Evolutionary conservation across 768 basidiomycete genomes (phyloP), one percentile per base, ranked within the genome.

Genomic region (Russula virescens): DNA sequence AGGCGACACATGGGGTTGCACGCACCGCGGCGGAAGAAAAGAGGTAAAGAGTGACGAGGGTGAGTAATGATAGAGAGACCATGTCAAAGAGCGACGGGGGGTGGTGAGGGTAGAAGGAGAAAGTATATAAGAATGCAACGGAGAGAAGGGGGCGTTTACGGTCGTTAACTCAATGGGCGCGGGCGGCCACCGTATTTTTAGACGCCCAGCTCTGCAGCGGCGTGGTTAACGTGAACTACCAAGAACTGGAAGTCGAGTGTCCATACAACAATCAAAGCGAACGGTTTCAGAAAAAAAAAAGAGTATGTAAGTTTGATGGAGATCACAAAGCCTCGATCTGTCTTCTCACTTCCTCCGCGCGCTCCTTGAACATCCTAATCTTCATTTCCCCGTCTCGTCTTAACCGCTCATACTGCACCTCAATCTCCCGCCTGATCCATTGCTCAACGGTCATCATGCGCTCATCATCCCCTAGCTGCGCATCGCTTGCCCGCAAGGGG

Each of bases 381-480:
- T 78, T 75, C 64, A 73, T 73, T 67, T 79, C 79, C 4, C 81
- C 85, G 62, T 86, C 82, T 50, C 68, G 68, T 72, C 77, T 72
- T 69, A 87, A 78, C 61, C 79, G 82, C 66, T 86, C 83, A 66
- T 82, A 84, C 73, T 91, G 81, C 50, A 82, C 73, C 65, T 79
- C 79, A 71, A 91, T 88, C 74, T 93, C 90, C 66, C 83, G 81
- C 58, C 86, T 79, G 61, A 93, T 85, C 83, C 89, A 89, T 69
- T 94, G 83, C 69, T 94, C 91, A 52, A 94, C 80, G 0, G 90
- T 88, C 88, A 94, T 87, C 21, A 78, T 74, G 62, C 86, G 77
- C 71, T 94, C 88, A 21, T 82, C 82, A 49, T 87, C 87, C 7
- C 79, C 83, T 45, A 90, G 75, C 25, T 66, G 65, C 14, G 62